phyloP scores from a whole-genome alignment of 2,329 filamentous ascomycete genomes.

The Chalara sp. region DNA sequence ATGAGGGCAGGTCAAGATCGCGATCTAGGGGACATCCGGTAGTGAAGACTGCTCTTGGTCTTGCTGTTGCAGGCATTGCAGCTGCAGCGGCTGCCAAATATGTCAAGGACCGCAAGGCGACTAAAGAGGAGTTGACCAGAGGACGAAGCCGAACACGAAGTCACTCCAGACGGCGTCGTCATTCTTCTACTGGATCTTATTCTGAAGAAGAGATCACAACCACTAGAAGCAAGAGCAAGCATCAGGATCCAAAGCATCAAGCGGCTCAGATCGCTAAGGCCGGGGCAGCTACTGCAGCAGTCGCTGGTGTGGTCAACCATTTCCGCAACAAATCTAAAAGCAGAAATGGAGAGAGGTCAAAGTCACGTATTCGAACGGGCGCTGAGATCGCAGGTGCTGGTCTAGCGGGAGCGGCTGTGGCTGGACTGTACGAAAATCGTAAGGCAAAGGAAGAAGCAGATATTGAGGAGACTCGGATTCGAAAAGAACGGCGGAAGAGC shows the following conservation, averaged over 20 bases:
- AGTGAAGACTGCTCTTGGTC: slow-evolving; percentile 54
- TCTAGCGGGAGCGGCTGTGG: slow-evolving; percentile 52
- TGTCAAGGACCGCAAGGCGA: slow-evolving; percentile 51
- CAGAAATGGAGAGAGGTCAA: slow-evolving; percentile 32
- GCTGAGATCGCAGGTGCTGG: slow-evolving; percentile 56
- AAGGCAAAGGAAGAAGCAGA: slow-evolving; percentile 52
- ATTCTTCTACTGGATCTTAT: slow-evolving; percentile 25
- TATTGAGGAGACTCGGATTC: slow-evolving; percentile 22
- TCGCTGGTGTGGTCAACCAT: slow-evolving; percentile 52
- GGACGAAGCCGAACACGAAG: slow-evolving; percentile 43
- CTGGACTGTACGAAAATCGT: slow-evolving; percentile 53
- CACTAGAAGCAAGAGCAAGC: slow-evolving; percentile 39
- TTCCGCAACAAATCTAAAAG: slow-evolving; percentile 47
- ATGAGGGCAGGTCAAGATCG: slow-evolving; percentile 32
- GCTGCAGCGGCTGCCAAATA: slow-evolving; percentile 61
- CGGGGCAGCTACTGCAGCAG: slow-evolving; percentile 46
- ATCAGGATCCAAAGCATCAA: slow-evolving; percentile 41
- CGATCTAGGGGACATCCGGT: slow-evolving; percentile 31
- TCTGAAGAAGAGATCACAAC: slow-evolving; percentile 18
- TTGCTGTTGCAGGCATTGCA: slow-evolving; percentile 56
- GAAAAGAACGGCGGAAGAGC: slow-evolving; percentile 7
- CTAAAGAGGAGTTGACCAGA: slow-evolving; percentile 51
- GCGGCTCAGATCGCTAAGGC: slow-evolving; percentile 25
- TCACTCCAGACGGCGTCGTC: slow-evolving; percentile 29
- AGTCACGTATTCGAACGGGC: slow-evolving; percentile 38